Conservation (phyloP, 805 yeast genomes). For the Lachancea nothofagi region DNA sequence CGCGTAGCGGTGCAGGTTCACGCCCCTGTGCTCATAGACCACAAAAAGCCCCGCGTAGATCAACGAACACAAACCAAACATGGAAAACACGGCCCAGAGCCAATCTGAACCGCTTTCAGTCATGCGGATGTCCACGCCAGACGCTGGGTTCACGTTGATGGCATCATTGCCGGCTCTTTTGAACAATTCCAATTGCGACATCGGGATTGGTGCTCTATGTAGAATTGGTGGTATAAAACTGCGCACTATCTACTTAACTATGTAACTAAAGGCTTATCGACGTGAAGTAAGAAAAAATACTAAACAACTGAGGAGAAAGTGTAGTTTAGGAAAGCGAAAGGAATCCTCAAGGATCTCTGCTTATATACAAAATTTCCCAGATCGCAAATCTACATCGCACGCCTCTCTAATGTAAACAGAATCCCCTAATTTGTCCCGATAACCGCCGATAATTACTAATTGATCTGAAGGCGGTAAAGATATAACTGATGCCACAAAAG, state of each 20-base stretch:
- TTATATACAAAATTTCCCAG: neutral
- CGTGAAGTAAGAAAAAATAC: no score
- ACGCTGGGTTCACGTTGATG: conserved; percentile 39
- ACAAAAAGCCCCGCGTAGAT: conserved; percentile 15
- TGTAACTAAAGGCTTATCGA: neutral
- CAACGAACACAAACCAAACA: conserved; percentile 14
- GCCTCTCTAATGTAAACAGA: neutral
- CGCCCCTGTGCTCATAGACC: conserved; percentile 13
- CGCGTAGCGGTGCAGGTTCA: conserved; percentile 14
- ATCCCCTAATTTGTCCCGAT: neutral
- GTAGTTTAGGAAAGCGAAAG: neutral
- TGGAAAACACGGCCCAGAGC: conserved; percentile 58
- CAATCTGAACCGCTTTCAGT: conserved; percentile 59
- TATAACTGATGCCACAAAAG: no score
- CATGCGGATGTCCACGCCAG: conserved; percentile 44
- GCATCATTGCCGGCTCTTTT: conserved; percentile 35
- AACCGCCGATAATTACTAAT: no score
- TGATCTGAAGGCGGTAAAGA: no score
- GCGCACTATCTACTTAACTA: neutral
- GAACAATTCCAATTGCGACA: conserved; percentile 8
- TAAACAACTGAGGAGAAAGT: no score
- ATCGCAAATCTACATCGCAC: neutral
- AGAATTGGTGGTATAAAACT: neutral
- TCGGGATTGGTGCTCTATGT: neutral
- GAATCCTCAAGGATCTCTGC: neutral